A percentile compares a stretch with the other conserved stretches of the same genome.
phyloP scores from a whole-genome alignment of 2,329 filamentous ascomycete species.

The Clarireedia monteithiana region DNA sequence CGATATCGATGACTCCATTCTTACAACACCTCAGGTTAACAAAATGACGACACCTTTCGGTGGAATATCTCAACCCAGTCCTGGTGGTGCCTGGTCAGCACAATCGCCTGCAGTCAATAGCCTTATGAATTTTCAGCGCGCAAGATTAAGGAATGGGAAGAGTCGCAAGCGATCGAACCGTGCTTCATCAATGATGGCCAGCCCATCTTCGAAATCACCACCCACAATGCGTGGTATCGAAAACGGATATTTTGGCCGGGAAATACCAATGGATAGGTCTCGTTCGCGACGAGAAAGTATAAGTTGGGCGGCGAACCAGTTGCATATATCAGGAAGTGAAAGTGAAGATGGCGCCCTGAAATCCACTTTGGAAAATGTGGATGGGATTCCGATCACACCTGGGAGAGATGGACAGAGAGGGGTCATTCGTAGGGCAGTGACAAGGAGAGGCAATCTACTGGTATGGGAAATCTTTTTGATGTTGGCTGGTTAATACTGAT shows the following conservation, averaged over 20 bases:
- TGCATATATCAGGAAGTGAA: conserved; percentile 76
- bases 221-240: conserved; percentile 42
- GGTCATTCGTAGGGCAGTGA: conserved; percentile 77
- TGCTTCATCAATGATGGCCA: conserved; percentile 46
- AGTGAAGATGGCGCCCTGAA: conserved; percentile 60
- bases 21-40: conserved; percentile 72
- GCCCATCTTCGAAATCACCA: conserved; percentile 68
- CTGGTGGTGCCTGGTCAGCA: conserved; percentile 54
- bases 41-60: conserved; percentile 46
- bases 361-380: conserved; percentile 31
- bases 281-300: conserved; percentile 75
- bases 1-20: conserved; percentile 67
- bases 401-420: conserved; percentile 55
- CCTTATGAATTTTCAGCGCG: conserved; percentile 70
- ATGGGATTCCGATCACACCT: conserved; percentile 35
- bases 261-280: conserved; percentile 38
- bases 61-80: conserved; percentile 36
- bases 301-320: conserved; percentile 80
- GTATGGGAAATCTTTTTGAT: conserved; percentile 42
- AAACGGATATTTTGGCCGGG: conserved; percentile 44
- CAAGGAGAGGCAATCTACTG: conserved; percentile 78
- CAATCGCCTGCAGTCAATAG: conserved; percentile 66
- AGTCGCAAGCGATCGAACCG: conserved; percentile 59
- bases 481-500: conserved; percentile 24
- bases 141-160: conserved; percentile 49